These are phyloP conservation scores for Fusarium virguliforme DNA, from an alignment of 2,329 filamentous ascomycete genomes.

Conservation along the genomic window DNA sequence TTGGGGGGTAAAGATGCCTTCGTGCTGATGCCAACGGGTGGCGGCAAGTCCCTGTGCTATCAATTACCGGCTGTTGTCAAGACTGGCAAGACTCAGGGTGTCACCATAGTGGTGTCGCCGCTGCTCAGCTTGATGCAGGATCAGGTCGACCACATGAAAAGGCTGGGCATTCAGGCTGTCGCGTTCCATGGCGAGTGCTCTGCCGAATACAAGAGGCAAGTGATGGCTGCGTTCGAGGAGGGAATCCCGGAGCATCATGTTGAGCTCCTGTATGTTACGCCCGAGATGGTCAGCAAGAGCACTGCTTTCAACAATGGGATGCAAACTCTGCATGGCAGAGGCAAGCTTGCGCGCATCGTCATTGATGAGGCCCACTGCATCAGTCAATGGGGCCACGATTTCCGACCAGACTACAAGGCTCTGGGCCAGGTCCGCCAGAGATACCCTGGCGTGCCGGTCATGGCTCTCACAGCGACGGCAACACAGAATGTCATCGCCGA, in stretches of 20 bases:
- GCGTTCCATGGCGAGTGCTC: conserved; percentile 85
- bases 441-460: conserved; percentile 87
- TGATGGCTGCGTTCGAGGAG: conserved; percentile 76
- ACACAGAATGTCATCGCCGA: conserved; percentile 94
- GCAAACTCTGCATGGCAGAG: conserved; percentile 75
- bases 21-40: conserved; percentile 97
- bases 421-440: conserved; percentile 81
- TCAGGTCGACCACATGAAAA: conserved; percentile 87
- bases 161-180: conserved; percentile 83
- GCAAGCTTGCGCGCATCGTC: conserved; percentile 90
- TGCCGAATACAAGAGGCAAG: conserved; percentile 72
- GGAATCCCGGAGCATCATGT: conserved; percentile 81
- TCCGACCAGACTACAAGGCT: conserved; percentile 94
- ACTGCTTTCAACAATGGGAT: conserved; percentile 77
- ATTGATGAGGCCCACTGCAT: conserved; percentile 99
- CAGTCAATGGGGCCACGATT: conserved; percentile 99
- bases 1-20: conserved; percentile 90
- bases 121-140: conserved; percentile 97
- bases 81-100: conserved; percentile 84
- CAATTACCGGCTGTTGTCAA: conserved; percentile 90
- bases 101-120: conserved; percentile 94
- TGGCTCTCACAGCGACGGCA: conserved; percentile 95
- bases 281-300: conserved; percentile 95
- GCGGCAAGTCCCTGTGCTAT: conserved; percentile 97
- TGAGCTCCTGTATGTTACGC: conserved; percentile 93